Base-by-base conservation (phyloP, 129 eudicot species). In the Escallonia rubra region DNA sequence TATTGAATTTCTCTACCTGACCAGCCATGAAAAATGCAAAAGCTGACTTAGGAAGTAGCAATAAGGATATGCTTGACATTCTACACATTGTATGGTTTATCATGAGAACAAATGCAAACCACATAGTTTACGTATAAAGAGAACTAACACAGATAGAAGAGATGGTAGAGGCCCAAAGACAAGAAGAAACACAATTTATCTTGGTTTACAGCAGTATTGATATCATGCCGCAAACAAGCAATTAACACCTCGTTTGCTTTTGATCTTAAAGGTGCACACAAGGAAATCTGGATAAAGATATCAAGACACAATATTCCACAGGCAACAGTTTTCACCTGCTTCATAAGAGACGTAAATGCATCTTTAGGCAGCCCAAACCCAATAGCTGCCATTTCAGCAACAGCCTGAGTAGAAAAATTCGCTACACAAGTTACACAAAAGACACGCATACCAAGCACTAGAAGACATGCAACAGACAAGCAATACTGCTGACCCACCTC, bases 351-450 rank as follows among this genome's bases (percentile, higher is more conserved):
- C 78, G 99, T 93, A 73, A 93, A 93, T 58, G 99, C 96, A 65
- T 86, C 92, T 71, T 86, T 82, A 63, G 84, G 84, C 54, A 93
- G 74, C 63, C 90, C 96, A 82, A 89, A 89, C 6, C 99, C 99
- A 71, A 93, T 81, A 57, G 99, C 96, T 6, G 99, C 99, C 99
- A 93, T 93, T 75, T 93, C 96, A 63, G 98, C 95, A 72, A 89
- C 98, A 84, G 78, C 89, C 97, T 91, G 77, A 63, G 54, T 8
- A 78, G 72, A 79, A 58, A 57, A 34, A 10, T n/a, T 42, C 38
- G 10, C 44, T 72, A 46, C 0, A 44, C 52, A 39, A 3, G 34
- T 41, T 42, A 64, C 11, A 14, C 57, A 14, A 9, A 8, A 59
- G 16, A 67, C 49, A 63, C 42, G 49, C 6, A n/a, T 23, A 55